A percentile compares a stretch with the other conserved stretches of the same genome.
These are phyloP conservation scores for Rhododendron mucronatum DNA, from an alignment of 148 eudicot genomes.

Conservation along the genomic window DNA sequence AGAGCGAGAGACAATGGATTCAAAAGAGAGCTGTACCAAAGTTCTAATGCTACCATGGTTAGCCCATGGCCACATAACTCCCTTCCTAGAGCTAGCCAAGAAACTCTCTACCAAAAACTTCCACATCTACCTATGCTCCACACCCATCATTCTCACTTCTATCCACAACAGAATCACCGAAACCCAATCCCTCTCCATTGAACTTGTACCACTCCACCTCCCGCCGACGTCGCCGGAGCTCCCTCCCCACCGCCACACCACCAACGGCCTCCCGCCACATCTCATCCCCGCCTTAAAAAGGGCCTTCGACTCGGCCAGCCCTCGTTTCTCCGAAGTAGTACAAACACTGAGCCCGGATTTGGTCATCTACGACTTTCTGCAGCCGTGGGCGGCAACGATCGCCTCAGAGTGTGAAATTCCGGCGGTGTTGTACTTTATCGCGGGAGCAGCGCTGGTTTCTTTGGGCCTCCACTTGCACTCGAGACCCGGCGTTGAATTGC, in stretches of 20 bases:
- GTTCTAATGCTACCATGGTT: conserved; percentile 15
- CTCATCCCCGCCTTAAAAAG: conserved; percentile 17
- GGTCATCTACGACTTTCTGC: conserved; percentile 25
- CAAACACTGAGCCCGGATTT: conserved; percentile 13
- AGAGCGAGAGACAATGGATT: conserved; percentile 3
- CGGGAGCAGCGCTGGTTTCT: conserved; percentile 5
- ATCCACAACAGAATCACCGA: background rate
- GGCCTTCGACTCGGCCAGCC: conserved; percentile 9
- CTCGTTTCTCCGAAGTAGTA: background rate
- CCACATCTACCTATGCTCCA: background rate
- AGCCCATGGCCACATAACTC: conserved; percentile 12
- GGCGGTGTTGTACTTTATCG: conserved; percentile 13
- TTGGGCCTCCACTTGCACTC: background rate
- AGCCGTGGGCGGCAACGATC: conserved; percentile 18
- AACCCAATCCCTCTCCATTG: background rate
- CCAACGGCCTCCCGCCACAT: conserved; percentile 32
- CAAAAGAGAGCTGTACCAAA: background rate
- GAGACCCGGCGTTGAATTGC: conserved; percentile 7
- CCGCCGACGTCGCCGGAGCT: background rate
- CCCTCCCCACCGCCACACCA: conserved; percentile 25
- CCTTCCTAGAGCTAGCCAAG: conserved; percentile 13
- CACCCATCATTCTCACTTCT: background rate
- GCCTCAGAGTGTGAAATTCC: conserved; percentile 7
- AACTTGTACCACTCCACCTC: background rate
- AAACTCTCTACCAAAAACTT: conserved; percentile 1